Base-by-base conservation (phyloP, 2,329 filamentous ascomycete genomes). In the Pestalotiopsis sp. region DNA sequence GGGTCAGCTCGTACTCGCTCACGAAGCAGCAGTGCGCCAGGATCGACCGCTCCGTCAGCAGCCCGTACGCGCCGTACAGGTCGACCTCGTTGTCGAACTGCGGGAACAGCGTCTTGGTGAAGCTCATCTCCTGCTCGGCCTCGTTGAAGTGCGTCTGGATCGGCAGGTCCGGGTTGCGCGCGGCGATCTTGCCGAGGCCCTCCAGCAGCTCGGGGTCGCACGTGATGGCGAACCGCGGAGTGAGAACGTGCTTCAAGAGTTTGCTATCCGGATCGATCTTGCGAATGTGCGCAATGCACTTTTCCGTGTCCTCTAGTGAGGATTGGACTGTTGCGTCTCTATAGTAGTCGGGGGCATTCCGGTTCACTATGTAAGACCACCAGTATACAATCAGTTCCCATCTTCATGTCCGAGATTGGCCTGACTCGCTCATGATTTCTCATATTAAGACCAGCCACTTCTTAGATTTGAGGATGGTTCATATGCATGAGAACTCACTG, bases 101-200 rank as follows among this genome's bases (percentile, higher is more conserved):
- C 0, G 88, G 88, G 72, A 90, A 91, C 2, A 92, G 78, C 0
- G 81, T 76, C 7, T 77, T 78, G 0, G 89, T 91, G 23, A 85
- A 83, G 1, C 80, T 71, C 66, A 90, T 87, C 75, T 92, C 90
- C 69, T 89, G 85, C 72, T 84, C 80, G 0, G 89, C 88, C 74
- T 92, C 90, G 76, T 90, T 88, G 80, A 92, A 91, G 75, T 92
- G 90, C 3, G 89, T 91, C 77, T 92, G 90, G 39, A 92, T 86
- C 0, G 87, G 82, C 23, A 91, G 74, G 1, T 82, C 76, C 0
- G 80, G 79, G 68, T 91, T 81, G 11, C 80, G 72, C 3, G 73
- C 72, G 0, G 86, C 86, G 27, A 92, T 83, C 1, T 79, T 74
- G 0, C 90, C 90, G 1, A 92, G 80, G 0, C 88, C 87, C 0